These are phyloP conservation scores for Nepenthes mirabilis DNA, from an alignment of 148 eudicot species.

Conservation along the genomic window DNA sequence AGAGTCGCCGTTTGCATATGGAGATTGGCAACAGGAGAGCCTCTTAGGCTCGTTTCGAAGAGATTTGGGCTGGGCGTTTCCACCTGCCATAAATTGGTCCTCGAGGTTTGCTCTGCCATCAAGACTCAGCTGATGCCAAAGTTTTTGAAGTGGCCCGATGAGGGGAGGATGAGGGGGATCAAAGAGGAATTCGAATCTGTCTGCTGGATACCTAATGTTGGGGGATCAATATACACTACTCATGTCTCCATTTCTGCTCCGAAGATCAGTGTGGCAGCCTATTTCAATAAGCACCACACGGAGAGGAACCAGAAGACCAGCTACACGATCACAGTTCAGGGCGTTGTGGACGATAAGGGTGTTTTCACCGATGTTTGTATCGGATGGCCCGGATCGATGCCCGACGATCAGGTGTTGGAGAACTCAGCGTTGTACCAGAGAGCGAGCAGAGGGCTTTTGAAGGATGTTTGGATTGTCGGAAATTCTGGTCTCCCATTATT, in stretches of 20 bases:
- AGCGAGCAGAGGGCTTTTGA: constrained; percentile 25
- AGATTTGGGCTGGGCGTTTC: constrained; percentile 60
- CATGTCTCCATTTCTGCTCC: constrained; percentile 60
- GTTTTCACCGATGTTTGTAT: constrained; percentile 43
- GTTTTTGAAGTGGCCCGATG: constrained; percentile 46
- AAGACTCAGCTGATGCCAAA: constrained; percentile 29
- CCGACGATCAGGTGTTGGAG: constrained; percentile 39
- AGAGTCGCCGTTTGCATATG: constrained; percentile 66
- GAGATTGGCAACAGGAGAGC: constrained; percentile 60
- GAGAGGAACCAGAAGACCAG: constrained; percentile 57
- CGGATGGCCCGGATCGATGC: constrained; percentile 65
- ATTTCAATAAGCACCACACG: constrained; percentile 50
- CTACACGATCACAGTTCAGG: constrained; percentile 49
- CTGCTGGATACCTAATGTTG: constrained; percentile 39
- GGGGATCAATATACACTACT: constrained; percentile 53
- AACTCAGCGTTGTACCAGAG: constrained; percentile 35
- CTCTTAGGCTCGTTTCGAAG: constrained; percentile 47
- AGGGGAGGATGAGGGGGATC: constrained; percentile 3
- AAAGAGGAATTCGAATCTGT: constrained; percentile 19
- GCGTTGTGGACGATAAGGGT: constrained; percentile 43
- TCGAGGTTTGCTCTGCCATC: constrained; percentile 48
- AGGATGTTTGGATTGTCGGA: constrained; percentile 31
- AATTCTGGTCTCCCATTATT: constrained; percentile 27
- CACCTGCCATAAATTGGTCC: constrained; percentile 52
- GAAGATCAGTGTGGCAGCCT: constrained; percentile 24